phyloP scores from a whole-genome alignment of 805 yeast species.

The Yarrowia sp. region DNA sequence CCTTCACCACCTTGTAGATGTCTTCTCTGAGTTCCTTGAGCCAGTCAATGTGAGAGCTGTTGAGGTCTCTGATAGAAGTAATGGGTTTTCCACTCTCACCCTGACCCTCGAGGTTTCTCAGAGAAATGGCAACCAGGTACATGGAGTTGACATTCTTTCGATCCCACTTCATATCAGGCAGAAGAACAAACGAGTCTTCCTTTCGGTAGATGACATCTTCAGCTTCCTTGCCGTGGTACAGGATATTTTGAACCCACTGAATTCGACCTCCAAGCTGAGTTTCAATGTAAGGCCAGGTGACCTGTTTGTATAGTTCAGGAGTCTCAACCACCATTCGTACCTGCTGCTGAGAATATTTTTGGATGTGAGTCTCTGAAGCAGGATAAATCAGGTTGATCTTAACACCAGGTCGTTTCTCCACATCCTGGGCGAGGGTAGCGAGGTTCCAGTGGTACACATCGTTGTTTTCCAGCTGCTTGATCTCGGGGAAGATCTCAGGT shows the following conservation, averaged over 20 bases:
- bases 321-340: conserved; percentile 76
- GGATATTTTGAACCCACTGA: conserved; percentile 88
- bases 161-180: conserved; percentile 99
- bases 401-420: conserved; percentile 59
- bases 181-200: conserved; percentile 66
- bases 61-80: conserved; percentile 77
- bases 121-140: conserved; percentile 79
- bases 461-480: conserved; percentile 63
- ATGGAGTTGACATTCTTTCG: conserved; percentile 69
- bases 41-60: conserved; percentile 63
- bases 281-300: conserved; percentile 77
- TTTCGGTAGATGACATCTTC: conserved; percentile 79
- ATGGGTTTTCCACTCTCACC: conserved; percentile 49
- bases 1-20: conserved; percentile 58
- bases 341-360: conserved; percentile 71
- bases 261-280: conserved; percentile 78
- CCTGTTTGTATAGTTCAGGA: conserved; percentile 68
- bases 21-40: conserved; percentile 57
- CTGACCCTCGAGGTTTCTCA: conserved; percentile 57
- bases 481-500: conserved; percentile 41
- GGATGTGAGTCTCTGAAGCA: conserved; percentile 84
- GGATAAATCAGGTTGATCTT: conserved; percentile 85
- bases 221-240: conserved; percentile 81
- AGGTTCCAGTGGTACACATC: conserved; percentile 88
- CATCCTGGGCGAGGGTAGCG: conserved; percentile 57